phyloP scores from a whole-genome alignment of 331 rosid genomes.

The Spiraea crenata region DNA sequence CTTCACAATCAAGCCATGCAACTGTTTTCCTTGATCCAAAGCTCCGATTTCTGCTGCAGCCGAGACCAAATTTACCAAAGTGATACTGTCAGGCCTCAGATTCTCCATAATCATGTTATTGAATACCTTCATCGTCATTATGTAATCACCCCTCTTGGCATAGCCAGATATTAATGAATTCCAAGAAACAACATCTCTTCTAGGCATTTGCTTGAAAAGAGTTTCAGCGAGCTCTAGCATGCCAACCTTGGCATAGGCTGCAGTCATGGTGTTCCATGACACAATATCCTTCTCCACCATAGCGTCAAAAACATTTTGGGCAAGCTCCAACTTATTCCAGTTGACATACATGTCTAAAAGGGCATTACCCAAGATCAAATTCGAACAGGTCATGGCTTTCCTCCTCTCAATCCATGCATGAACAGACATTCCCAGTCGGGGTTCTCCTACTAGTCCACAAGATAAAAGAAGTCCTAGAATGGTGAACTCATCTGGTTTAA shows the following conservation, averaged over 20 bases:
- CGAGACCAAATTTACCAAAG: conserved; percentile 44
- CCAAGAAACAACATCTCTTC: conserved; percentile 56
- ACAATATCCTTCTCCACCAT: conserved; percentile 43
- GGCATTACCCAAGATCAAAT: conserved; percentile 52
- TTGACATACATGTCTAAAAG: conserved; percentile 59
- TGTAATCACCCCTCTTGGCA: conserved; percentile 37
- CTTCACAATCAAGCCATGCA: conserved; percentile 47
- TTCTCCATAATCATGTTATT: conserved; percentile 33
- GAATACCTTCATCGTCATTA: conserved; percentile 27
- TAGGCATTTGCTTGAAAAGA: conserved; percentile 46
- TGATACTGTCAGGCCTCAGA: conserved; percentile 39
- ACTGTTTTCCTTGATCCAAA: conserved; percentile 48
- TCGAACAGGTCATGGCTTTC: conserved; percentile 35
- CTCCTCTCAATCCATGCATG: conserved; percentile 58
- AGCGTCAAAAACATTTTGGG: conserved; percentile 32
- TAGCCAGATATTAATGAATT: conserved; percentile 52
- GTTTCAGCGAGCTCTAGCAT: conserved; percentile 40
- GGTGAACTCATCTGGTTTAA: conserved; percentile 48
- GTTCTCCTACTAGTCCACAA: conserved; percentile 41
- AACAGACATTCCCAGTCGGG: conserved; percentile 50
- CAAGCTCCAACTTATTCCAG: conserved; percentile 36
- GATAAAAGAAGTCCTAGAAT: conserved; percentile 45
- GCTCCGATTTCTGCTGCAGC: conserved; percentile 52
- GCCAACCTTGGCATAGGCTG: conserved; percentile 51
- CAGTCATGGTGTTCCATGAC: conserved; percentile 56